Conservation (phyloP, 2,329 filamentous ascomycete genomes). For the Hypocrella siamensis region DNA sequence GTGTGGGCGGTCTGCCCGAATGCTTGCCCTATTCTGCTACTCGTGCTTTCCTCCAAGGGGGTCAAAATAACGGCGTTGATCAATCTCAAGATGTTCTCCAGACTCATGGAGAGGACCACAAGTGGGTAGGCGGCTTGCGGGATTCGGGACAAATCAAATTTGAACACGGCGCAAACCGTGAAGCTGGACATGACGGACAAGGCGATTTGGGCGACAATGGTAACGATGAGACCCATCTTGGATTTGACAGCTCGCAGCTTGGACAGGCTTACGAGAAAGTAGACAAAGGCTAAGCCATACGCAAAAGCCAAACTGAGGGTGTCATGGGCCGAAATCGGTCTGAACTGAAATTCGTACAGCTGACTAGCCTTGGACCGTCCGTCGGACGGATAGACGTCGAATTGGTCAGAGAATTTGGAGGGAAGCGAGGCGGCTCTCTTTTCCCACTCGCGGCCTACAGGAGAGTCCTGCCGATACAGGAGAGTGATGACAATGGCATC, state of each 20-base stretch:
- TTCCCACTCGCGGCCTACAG: constrained; percentile 51
- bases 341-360: constrained; percentile 66
- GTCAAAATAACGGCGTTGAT: constrained; percentile 66
- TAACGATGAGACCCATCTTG: constrained; percentile 53
- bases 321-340: constrained; percentile 54
- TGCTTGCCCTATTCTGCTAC: constrained; percentile 54
- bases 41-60: constrained; percentile 51
- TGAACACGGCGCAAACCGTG: constrained; percentile 60
- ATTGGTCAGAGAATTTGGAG: constrained; percentile 31
- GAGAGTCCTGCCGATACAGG: constrained; percentile 50
- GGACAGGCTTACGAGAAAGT: constrained; percentile 51
- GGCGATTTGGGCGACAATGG: constrained; percentile 53
- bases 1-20: constrained; percentile 59
- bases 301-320: constrained; percentile 46
- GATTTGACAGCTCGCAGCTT: constrained; percentile 64
- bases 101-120: constrained; percentile 59
- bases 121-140: constrained; percentile 61
- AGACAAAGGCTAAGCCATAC: constrained; percentile 46
- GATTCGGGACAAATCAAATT: constrained; percentile 60
- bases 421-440: constrained; percentile 38
- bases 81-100: constrained; percentile 65
- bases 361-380: constrained; percentile 38
- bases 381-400: constrained; percentile 49
- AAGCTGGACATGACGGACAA: constrained; percentile 67
- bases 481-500: constrained; percentile 69